Evolutionary conservation across 805 yeast genomes (phyloP).

Genomic region (Candida incommunis): DNA sequence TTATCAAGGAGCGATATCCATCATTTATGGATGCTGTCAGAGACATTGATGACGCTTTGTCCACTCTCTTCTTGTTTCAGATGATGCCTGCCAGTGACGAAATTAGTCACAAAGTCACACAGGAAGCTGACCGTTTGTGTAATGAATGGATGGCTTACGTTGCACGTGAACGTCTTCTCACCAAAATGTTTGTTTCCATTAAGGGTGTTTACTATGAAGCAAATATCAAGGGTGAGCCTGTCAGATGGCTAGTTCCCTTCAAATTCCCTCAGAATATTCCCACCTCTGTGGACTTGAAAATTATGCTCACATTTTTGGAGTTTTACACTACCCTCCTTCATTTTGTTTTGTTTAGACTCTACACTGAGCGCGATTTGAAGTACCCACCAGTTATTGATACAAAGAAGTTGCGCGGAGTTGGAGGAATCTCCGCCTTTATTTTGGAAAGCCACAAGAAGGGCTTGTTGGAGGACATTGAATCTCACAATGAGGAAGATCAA

Average conservation of each 20-base stretch:
- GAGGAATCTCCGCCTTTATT: constrained; percentile 77
- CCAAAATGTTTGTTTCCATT: constrained; percentile 88
- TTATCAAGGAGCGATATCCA: constrained; percentile 92
- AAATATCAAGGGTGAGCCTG: constrained; percentile 74
- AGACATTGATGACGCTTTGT: constrained; percentile 88
- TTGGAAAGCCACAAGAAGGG: constrained; percentile 32
- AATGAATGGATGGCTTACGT: constrained; percentile 94
- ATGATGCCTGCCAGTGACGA: constrained; percentile 88
- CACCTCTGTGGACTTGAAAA: constrained; percentile 83
- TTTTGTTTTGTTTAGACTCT: constrained; percentile 73
- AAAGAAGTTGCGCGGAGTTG: constrained; percentile 65
- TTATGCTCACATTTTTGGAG: constrained; percentile 93
- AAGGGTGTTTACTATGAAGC: constrained; percentile 97
- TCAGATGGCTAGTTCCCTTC: constrained; percentile 94
- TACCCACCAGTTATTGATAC: constrained; percentile 82
- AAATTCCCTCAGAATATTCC: constrained; percentile 95
- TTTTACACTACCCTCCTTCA: constrained; percentile 86
- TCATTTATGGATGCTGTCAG: constrained; percentile 83
- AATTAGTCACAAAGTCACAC: constrained; percentile 67
- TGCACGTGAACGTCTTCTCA: constrained; percentile 66
- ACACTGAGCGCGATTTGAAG: constrained; percentile 69
- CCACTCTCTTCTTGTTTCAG: constrained; percentile 87
- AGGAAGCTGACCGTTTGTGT: constrained; percentile 73
- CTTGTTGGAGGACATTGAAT: constrained; percentile 18
- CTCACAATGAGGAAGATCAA: constrained; percentile 21